phyloP scores from a whole-genome alignment of 768 basidiomycete species.

The Hirschioporus abietinus region DNA sequence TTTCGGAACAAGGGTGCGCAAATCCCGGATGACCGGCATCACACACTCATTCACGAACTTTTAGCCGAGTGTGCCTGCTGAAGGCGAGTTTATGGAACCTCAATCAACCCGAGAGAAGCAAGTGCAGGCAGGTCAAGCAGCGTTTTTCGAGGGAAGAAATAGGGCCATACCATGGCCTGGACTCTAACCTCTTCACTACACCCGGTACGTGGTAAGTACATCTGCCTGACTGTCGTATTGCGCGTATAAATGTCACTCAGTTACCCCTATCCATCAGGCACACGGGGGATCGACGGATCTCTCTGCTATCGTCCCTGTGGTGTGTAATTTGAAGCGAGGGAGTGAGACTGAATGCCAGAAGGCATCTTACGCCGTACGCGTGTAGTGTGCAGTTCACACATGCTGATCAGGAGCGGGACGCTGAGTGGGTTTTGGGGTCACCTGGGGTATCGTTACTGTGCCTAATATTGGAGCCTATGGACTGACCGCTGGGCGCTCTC shows the following conservation, averaged over 20 bases:
- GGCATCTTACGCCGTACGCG: neutral
- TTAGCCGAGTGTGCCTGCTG: neutral
- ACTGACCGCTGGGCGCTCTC: neutral
- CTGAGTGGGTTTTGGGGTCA: neutral
- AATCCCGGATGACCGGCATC: neutral
- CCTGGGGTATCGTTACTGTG: neutral
- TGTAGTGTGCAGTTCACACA: neutral
- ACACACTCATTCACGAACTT: neutral
- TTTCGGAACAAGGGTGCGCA: neutral
- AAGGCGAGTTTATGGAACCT: neutral
- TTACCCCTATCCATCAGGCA: neutral
- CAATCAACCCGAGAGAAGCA: neutral
- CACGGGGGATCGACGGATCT: neutral
- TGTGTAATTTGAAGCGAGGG: neutral
- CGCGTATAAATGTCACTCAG: too few species aligned
- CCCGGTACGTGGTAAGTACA: neutral
- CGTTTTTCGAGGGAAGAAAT: neutral
- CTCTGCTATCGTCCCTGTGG: neutral
- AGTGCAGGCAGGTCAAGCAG: neutral
- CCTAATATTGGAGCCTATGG: neutral
- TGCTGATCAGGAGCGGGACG: neutral
- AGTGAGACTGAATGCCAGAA: neutral
- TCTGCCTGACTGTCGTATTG: too few species aligned
- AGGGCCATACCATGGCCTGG: neutral
- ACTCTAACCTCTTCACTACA: neutral